Percentiles rank a stretch among this genome's conserved stretches.
phyloP scores from a whole-genome alignment of 2,329 filamentous ascomycete species.

The Xylaria arbuscula region DNA sequence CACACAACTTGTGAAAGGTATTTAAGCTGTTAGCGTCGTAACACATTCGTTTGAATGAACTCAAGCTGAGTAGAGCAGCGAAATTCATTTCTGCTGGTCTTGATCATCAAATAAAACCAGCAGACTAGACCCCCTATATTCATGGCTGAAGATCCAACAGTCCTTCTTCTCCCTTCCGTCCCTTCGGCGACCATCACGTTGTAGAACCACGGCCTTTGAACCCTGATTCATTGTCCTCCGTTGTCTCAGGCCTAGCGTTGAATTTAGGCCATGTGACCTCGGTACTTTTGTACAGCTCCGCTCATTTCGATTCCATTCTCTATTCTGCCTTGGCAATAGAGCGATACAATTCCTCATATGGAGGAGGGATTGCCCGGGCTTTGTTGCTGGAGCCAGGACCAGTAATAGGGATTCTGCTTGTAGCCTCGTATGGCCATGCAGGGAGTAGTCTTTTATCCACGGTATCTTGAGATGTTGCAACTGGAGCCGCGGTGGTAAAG shows the following conservation, averaged over 20 bases:
- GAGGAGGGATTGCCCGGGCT: slow-evolving; percentile 12
- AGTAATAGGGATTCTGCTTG: slow-evolving; percentile 10
- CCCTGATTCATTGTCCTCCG: not conserved
- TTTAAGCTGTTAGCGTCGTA: too few relatives aligned
- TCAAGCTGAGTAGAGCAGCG: too few relatives aligned
- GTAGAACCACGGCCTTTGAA: too few relatives aligned
- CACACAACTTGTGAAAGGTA: too few relatives aligned
- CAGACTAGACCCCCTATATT: too few relatives aligned
- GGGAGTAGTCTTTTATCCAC: slow-evolving; percentile 17
- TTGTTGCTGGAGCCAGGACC: not conserved
- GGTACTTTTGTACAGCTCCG: not conserved
- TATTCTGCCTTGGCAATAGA: slow-evolving; percentile 17
- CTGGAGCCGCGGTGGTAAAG: slow-evolving; percentile 18
- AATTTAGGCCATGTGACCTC: not conserved
- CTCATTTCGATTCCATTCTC: not conserved
- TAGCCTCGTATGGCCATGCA: slow-evolving; percentile 1
- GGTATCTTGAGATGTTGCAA: slow-evolving; percentile 5
- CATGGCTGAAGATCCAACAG: too few relatives aligned
- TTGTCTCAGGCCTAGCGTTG: too few relatives aligned
- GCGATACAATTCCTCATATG: slow-evolving; percentile 11
- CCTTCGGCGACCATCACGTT: too few relatives aligned
- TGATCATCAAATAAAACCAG: too few relatives aligned
- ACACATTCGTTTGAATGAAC: too few relatives aligned
- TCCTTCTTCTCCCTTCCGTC: too few relatives aligned
- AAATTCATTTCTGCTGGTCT: too few relatives aligned